These are phyloP conservation scores for Diplocarpon rosae DNA, from an alignment of 2,329 filamentous ascomycete species.

Conservation along the genomic window DNA sequence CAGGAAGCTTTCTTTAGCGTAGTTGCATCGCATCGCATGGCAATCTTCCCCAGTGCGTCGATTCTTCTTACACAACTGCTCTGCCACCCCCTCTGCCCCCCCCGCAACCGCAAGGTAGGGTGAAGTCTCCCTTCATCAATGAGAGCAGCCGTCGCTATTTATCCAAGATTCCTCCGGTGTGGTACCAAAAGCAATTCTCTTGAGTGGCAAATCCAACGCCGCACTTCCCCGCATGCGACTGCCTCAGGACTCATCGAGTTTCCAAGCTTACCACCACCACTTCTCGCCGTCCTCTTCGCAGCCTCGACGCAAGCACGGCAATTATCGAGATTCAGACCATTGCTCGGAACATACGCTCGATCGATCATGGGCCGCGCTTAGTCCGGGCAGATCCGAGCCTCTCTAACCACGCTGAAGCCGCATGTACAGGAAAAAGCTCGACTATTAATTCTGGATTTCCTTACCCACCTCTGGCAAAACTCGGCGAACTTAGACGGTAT, in stretches of 20 bases:
- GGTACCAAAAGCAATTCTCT: no score
- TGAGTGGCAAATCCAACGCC: not conserved
- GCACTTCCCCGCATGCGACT: conserved; percentile 3
- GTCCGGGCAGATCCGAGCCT: conserved; percentile 23
- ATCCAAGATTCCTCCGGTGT: no score
- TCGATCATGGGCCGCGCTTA: conserved; percentile 26
- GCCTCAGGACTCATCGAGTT: not conserved
- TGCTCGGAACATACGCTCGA: not conserved
- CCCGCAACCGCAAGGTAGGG: no score
- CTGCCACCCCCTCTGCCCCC: no score
- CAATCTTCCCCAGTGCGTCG: no score
- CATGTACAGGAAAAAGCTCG: conserved; percentile 19
- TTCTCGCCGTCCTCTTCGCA: not conserved
- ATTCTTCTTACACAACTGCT: no score
- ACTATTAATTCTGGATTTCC: conserved; percentile 15
- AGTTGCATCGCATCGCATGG: no score
- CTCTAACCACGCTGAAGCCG: conserved; percentile 1
- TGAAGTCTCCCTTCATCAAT: no score
- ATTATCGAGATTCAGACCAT: conserved; percentile 13
- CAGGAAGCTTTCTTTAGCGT: no score
- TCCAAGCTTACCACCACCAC: not conserved
- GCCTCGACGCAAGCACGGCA: not conserved
- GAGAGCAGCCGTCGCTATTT: no score
- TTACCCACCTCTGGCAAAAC: conserved; percentile 13
- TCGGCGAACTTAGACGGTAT: conserved; percentile 18